phyloP scores from a whole-genome alignment of 192 early-diverging fungal species.

The Kappamyces sp. region DNA sequence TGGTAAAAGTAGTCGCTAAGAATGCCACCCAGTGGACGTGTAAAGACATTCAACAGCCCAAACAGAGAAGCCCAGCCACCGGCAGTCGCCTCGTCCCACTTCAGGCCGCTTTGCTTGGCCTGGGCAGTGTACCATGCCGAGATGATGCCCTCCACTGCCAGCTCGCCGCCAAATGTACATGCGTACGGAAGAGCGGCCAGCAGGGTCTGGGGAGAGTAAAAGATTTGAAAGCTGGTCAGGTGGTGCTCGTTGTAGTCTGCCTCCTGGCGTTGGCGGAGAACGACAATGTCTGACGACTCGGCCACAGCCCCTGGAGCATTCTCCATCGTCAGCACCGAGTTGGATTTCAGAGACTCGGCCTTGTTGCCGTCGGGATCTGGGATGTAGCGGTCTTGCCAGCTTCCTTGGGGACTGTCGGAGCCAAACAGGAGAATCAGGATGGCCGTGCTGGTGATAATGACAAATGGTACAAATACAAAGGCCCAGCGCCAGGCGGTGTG shows the following conservation, averaged over 20 bases:
- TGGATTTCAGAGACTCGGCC: neutral
- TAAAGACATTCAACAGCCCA: conserved; percentile 63
- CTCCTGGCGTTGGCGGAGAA: neutral
- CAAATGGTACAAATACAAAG: conserved; percentile 32
- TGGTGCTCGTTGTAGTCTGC: conserved; percentile 13
- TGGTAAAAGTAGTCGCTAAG: conserved; percentile 41
- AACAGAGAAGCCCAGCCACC: conserved; percentile 51
- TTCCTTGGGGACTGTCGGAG: conserved; percentile 37
- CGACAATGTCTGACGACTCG: neutral
- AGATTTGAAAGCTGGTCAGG: neutral
- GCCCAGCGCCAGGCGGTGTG: conserved; percentile 44
- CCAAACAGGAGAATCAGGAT: conserved; percentile 26
- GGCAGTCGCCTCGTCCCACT: conserved; percentile 28
- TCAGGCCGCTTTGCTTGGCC: conserved; percentile 26
- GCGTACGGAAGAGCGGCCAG: conserved; percentile 54
- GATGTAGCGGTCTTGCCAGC: conserved; percentile 22
- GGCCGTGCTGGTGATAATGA: conserved; percentile 31
- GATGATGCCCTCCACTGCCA: conserved; percentile 54
- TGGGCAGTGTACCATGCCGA: conserved; percentile 38
- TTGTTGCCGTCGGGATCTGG: neutral
- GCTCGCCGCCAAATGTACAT: conserved; percentile 60
- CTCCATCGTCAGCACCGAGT: neutral
- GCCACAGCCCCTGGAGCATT: neutral
- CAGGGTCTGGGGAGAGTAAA: conserved; percentile 30
- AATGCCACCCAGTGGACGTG: conserved; percentile 55